These are phyloP conservation scores for Somion occarium DNA, from an alignment of 1,284 basidiomycete genomes.

Conservation along the genomic window DNA sequence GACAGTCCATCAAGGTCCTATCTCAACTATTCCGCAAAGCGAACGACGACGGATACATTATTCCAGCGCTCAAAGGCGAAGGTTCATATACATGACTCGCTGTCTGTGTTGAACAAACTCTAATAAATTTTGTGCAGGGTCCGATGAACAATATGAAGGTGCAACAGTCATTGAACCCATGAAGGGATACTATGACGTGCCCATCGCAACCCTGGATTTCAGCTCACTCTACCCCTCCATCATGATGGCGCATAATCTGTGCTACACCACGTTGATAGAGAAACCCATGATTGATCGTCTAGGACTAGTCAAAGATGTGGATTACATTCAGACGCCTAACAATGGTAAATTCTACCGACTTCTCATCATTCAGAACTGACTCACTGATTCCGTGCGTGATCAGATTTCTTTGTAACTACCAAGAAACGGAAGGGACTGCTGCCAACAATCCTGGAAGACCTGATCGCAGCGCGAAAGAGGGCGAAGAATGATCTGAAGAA, in stretches of 20 bases:
- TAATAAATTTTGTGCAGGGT: constrained; percentile 39
- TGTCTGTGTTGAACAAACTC: not conserved
- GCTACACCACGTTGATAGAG: constrained; percentile 90
- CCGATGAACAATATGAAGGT: constrained; percentile 94
- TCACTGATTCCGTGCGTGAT: not conserved
- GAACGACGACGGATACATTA: constrained; percentile 81
- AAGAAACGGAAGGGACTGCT: constrained; percentile 79
- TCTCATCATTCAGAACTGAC: not conserved
- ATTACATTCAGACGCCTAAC: constrained; percentile 89
- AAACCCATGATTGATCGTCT: constrained; percentile 74
- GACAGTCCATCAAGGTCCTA: constrained; percentile 95
- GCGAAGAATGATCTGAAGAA: constrained; percentile 93
- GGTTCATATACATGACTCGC: constrained; percentile 36
- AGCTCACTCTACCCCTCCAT: constrained; percentile 96
- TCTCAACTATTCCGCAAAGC: constrained; percentile 91
- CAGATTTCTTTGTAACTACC: constrained; percentile 82
- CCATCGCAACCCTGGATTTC: constrained; percentile 96
- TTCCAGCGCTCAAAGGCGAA: constrained; percentile 81
- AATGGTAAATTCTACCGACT: constrained; percentile 55
- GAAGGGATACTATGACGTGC: constrained; percentile 90
- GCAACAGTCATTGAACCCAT: constrained; percentile 95
- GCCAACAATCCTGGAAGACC: constrained; percentile 88
- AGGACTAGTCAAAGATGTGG: constrained; percentile 75
- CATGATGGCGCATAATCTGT: constrained; percentile 99
- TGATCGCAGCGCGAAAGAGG: constrained; percentile 86